Conservation (phyloP, 208 protist genomes). For the Leishmania tropica region DNA sequence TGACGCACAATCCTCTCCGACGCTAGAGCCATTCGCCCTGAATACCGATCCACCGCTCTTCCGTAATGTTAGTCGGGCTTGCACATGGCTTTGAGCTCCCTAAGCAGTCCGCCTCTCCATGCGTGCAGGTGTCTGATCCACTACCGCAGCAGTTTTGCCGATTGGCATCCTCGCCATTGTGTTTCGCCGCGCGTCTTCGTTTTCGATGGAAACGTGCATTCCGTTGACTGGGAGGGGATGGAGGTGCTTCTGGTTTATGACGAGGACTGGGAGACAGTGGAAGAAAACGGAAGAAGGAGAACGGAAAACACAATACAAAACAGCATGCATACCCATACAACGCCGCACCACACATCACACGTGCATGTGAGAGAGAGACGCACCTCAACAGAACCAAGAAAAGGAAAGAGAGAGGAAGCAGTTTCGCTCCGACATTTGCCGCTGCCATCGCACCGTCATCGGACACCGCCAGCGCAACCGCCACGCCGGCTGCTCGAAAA, state of each 20-base stretch:
- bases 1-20: too few relatives aligned
- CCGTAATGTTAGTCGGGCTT: too few relatives aligned
- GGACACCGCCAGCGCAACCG: neutral
- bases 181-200: neutral
- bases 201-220: neutral
- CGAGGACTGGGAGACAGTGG: neutral
- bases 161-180: neutral
- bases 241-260: neutral
- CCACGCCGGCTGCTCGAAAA: neutral
- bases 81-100: neutral
- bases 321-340: constrained; percentile 3
- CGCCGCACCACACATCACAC: constrained; percentile 5
- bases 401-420: constrained; percentile 5
- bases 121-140: neutral
- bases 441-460: neutral
- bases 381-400: neutral
- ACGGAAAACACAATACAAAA: neutral
- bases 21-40: too few relatives aligned
- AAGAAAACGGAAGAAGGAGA: neutral
- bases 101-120: neutral
- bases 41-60: neutral
- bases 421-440: neutral
- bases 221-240: neutral
- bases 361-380: neutral
- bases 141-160: neutral